phyloP scores from a whole-genome alignment of 225 moss, liverwort and hornwort species.

The Anthoceros angustus region DNA sequence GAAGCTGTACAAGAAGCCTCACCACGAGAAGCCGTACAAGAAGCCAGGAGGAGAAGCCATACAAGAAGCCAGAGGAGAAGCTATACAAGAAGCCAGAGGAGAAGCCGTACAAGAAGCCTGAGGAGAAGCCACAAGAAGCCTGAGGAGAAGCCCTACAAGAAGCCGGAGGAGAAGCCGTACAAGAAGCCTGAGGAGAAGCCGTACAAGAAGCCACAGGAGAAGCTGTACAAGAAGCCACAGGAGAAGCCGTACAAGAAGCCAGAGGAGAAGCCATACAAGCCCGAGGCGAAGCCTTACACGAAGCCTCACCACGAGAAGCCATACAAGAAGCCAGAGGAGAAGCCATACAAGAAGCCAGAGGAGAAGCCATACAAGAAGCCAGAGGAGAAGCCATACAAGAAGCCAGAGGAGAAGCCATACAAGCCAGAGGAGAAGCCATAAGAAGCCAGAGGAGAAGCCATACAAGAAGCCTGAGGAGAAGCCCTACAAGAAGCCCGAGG shows the following conservation, averaged over 20 bases:
- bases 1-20: not conserved
- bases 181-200: too few relatives aligned
- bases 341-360: not conserved
- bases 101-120: not conserved
- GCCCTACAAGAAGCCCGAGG: not conserved
- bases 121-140: conserved; percentile 1
- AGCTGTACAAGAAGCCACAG: not conserved
- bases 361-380: not conserved
- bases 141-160: not conserved
- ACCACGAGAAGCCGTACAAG: conserved; percentile 3
- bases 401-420: not conserved
- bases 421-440: too few relatives aligned
- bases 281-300: too few relatives aligned
- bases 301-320: too few relatives aligned
- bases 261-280: too few relatives aligned
- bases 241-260: too few relatives aligned
- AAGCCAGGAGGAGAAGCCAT: not conserved
- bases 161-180: too few relatives aligned
- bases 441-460: not conserved
- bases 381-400: not conserved
- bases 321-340: too few relatives aligned
- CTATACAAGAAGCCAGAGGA: not conserved
- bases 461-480: not conserved
- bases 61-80: not conserved
- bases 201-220: not conserved